A percentile compares a stretch with the other conserved stretches of the same genome.
Evolutionary conservation across 768 basidiomycete species (phyloP).

Genomic region (Suillus placidus): DNA sequence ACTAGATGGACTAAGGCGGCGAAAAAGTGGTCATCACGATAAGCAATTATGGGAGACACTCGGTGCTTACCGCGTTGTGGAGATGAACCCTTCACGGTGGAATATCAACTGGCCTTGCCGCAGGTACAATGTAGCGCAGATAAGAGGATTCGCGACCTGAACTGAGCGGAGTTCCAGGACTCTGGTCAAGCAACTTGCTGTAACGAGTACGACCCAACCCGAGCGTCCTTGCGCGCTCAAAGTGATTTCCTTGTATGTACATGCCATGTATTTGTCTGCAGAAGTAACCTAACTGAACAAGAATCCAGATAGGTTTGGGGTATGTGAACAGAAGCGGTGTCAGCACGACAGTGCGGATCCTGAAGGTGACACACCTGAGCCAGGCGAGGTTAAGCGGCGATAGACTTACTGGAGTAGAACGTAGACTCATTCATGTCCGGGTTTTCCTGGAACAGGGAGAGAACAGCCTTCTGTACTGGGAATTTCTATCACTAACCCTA

Average conservation of each 20-base stretch:
- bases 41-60: constrained; percentile 1
- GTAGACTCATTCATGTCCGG: constrained; percentile 2
- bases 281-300: not conserved
- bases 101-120: not conserved
- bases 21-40: not conserved
- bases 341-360: constrained; percentile 2
- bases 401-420: not conserved
- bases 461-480: not conserved
- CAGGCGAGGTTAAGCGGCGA: not conserved
- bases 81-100: not conserved
- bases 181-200: not conserved
- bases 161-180: constrained; percentile 1
- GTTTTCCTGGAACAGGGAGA: not conserved
- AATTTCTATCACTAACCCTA: not conserved
- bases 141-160: constrained; percentile 3
- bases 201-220: not conserved
- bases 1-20: not conserved
- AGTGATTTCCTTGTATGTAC: constrained; percentile 1
- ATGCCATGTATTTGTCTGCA: constrained; percentile 3
- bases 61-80: not conserved
- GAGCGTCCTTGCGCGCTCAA: not conserved
- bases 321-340: constrained; percentile 4
- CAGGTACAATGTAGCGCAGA: not conserved
- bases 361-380: not conserved
- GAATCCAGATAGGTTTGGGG: not conserved